These are phyloP conservation scores for Mycena filopes DNA, from an alignment of 768 basidiomycete species.

Conservation along the genomic window DNA sequence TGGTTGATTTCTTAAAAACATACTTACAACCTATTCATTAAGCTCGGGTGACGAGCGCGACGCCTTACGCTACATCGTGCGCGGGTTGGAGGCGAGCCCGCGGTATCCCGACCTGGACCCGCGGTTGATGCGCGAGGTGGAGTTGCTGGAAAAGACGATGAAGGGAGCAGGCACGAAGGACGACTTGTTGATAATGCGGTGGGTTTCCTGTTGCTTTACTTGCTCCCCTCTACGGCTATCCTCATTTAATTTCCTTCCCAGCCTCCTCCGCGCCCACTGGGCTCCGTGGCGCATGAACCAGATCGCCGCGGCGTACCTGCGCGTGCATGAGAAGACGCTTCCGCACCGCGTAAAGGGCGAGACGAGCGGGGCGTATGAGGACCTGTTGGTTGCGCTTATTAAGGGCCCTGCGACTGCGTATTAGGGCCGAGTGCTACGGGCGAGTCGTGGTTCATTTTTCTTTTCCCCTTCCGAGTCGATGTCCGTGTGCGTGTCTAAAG, in stretches of 20 bases:
- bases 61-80: constrained; percentile 59
- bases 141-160: constrained; percentile 63
- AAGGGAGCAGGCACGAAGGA: constrained; percentile 64
- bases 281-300: constrained; percentile 45
- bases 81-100: constrained; percentile 55
- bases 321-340: constrained; percentile 43
- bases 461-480: no score
- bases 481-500: no score
- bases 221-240: neutral
- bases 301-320: constrained; percentile 47
- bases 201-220: neutral
- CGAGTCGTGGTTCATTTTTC: no score
- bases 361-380: constrained; percentile 49
- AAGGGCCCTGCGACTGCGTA: constrained; percentile 3
- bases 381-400: constrained; percentile 27
- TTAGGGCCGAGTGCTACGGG: no score
- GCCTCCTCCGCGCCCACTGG: constrained; percentile 51
- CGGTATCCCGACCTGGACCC: constrained; percentile 54
- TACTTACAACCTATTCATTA: neutral
- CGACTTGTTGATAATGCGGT: constrained; percentile 51
- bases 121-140: constrained; percentile 53
- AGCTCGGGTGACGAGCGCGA: constrained; percentile 57
- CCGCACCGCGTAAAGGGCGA: constrained; percentile 46
- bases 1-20: no score
- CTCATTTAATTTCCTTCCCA: neutral